These are phyloP conservation scores for Clonostachys rosea DNA, from an alignment of 2,329 filamentous ascomycete species.

Conservation along the genomic window DNA sequence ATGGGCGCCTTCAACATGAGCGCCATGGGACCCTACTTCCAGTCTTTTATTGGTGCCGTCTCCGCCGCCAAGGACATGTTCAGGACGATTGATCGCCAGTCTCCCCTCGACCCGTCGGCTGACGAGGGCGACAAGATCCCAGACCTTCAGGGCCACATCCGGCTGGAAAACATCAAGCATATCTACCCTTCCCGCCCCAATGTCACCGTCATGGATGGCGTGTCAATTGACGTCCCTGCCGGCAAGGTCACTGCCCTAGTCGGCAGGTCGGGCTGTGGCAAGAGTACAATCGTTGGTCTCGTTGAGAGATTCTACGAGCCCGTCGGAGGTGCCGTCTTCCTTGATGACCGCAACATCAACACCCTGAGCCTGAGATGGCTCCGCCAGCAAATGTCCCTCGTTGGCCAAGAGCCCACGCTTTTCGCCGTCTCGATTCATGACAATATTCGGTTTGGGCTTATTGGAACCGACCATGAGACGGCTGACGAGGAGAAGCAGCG, in stretches of 20 bases:
- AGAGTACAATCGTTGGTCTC: slow-evolving; percentile 89
- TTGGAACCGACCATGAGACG: slow-evolving; percentile 82
- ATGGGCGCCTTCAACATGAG: slow-evolving; percentile 37
- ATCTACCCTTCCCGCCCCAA: slow-evolving; percentile 38
- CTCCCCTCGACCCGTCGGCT: slow-evolving; percentile 1
- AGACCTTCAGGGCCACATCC: slow-evolving; percentile 53
- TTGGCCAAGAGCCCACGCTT: slow-evolving; percentile 88
- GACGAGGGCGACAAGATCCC: background rate
- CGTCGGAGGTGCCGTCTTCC: slow-evolving; percentile 69
- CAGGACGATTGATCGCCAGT: background rate
- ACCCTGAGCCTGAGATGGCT: slow-evolving; percentile 86
- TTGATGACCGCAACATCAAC: slow-evolving; percentile 80
- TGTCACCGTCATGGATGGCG: slow-evolving; percentile 19
- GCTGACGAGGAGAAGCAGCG: slow-evolving; percentile 57
- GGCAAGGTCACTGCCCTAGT: slow-evolving; percentile 92
- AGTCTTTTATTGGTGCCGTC: slow-evolving; percentile 1
- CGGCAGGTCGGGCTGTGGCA: slow-evolving; percentile 89
- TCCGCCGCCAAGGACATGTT: slow-evolving; percentile 1
- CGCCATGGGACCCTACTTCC: background rate
- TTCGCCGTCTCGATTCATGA: slow-evolving; percentile 86
- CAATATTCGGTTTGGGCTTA: slow-evolving; percentile 85
- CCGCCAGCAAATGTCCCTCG: slow-evolving; percentile 85
- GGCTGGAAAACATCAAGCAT: slow-evolving; percentile 41
- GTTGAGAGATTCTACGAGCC: slow-evolving; percentile 94
- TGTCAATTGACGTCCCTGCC: slow-evolving; percentile 35